These are phyloP conservation scores for Jacaranda mimosifolia DNA, from an alignment of 257 asterid genomes.

Conservation along the genomic window DNA sequence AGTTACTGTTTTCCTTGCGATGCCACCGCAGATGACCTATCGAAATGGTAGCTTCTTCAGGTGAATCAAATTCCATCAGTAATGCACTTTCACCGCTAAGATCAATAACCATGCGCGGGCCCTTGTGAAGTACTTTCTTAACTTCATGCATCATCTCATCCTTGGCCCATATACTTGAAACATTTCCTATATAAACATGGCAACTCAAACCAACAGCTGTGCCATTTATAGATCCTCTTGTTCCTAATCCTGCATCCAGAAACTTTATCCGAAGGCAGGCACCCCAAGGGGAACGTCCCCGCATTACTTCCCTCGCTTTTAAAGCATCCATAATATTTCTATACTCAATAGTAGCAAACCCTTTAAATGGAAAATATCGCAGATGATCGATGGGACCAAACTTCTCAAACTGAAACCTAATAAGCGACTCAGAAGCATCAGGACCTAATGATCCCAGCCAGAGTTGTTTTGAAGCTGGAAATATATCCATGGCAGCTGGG, in stretches of 20 bases:
- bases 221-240: constrained; percentile 74
- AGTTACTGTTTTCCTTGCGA: constrained; percentile 67
- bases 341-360: constrained; percentile 79
- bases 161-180: constrained; percentile 78
- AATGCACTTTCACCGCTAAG: constrained; percentile 80
- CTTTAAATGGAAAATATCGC: constrained; percentile 59
- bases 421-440: constrained; percentile 76
- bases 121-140: constrained; percentile 67
- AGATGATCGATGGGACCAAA: constrained; percentile 76
- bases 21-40: constrained; percentile 76
- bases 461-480: constrained; percentile 83
- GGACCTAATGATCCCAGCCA: constrained; percentile 87
- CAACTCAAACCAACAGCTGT: constrained; percentile 72
- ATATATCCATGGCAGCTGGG: constrained; percentile 81
- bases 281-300: constrained; percentile 83
- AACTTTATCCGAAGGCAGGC: constrained; percentile 73
- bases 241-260: constrained; percentile 79
- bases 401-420: constrained; percentile 81
- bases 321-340: constrained; percentile 80
- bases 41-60: constrained; percentile 81
- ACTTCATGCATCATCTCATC: constrained; percentile 86
- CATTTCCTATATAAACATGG: constrained; percentile 80
- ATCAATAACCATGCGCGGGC: constrained; percentile 80
- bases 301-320: constrained; percentile 88
- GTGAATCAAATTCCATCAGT: constrained; percentile 81